A percentile compares a stretch with the other conserved stretches of the same genome.
Evolutionary conservation across 768 basidiomycete genomes (phyloP).

Genomic region (Boletus rex-veris): DNA sequence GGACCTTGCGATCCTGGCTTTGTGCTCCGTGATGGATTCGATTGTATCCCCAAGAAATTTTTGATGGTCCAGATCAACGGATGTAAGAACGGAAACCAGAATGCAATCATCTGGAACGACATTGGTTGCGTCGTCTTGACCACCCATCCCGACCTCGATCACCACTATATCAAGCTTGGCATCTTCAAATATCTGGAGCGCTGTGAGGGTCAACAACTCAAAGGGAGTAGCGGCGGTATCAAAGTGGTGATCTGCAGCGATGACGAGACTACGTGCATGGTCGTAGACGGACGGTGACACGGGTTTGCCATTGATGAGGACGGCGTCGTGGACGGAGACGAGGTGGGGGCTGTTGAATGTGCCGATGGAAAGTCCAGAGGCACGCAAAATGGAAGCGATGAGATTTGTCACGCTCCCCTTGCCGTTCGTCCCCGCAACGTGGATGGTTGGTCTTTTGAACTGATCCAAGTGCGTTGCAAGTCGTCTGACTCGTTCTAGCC

Average conservation of each 20-base stretch:
- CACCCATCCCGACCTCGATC: conserved; percentile 95
- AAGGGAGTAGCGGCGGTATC: conserved; percentile 61
- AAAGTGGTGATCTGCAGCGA: conserved; percentile 42
- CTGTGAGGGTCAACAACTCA: conserved; percentile 82
- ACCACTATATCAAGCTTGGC: conserved; percentile 75
- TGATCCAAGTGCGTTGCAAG: conserved; percentile 55
- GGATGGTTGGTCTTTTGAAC: conserved; percentile 77
- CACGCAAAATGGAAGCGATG: conserved; percentile 68
- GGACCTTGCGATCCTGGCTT: conserved; percentile 72
- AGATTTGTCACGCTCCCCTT: conserved; percentile 92
- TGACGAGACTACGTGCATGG: conserved; percentile 44
- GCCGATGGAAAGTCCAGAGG: conserved; percentile 59
- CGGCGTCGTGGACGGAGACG: conserved; percentile 69
- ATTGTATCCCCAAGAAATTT: conserved; percentile 80
- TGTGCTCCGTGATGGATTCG: conserved; percentile 72
- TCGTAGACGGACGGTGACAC: conserved; percentile 50
- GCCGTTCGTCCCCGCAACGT: conserved; percentile 95
- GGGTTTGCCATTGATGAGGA: conserved; percentile 59
- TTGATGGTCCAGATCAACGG: conserved; percentile 93
- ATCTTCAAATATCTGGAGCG: conserved; percentile 71
- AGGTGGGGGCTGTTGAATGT: conserved; percentile 95
- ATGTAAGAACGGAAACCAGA: conserved; percentile 75
- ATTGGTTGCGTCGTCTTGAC: conserved; percentile 90
- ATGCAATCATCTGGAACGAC: conserved; percentile 67
- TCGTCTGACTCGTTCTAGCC: conserved; percentile 52